Evolutionary conservation across 2,329 filamentous ascomycete species (phyloP).

Genomic region (Colletotrichum paranaense): DNA sequence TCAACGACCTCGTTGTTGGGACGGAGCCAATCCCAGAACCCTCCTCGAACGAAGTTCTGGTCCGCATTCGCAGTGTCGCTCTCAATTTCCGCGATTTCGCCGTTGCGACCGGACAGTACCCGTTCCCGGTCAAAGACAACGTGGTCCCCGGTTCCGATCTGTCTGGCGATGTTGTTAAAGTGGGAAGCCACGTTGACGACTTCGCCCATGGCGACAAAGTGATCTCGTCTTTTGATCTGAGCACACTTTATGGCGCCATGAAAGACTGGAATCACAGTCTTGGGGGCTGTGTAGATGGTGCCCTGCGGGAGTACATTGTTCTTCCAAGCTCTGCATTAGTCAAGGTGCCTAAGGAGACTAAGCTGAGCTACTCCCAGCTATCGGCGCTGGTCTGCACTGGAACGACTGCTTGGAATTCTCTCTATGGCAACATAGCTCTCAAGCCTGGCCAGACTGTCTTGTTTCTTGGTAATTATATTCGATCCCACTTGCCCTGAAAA

Average conservation of each 20-base stretch:
- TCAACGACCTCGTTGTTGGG: constrained; percentile 39
- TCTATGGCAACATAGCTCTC: constrained; percentile 54
- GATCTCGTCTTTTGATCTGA: constrained; percentile 40
- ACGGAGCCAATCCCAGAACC: constrained; percentile 42
- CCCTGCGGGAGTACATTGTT: constrained; percentile 53
- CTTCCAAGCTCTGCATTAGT: constrained; percentile 53
- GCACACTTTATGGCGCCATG: constrained; percentile 41
- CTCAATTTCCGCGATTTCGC: constrained; percentile 49
- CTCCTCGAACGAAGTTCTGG: constrained; percentile 42
- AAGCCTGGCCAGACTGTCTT: constrained; percentile 53
- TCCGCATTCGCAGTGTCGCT: constrained; percentile 44
- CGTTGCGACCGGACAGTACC: constrained; percentile 44
- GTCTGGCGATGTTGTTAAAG: constrained; percentile 47
- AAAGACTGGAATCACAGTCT: constrained; percentile 38
- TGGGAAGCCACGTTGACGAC: constrained; percentile 41
- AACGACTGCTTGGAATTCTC: constrained; percentile 59
- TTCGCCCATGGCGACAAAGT: constrained; percentile 47
- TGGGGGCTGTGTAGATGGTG: constrained; percentile 49
- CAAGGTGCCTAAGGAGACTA: constrained; percentile 49
- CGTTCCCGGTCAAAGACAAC: constrained; percentile 44
- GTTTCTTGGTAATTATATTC: constrained; percentile 42
- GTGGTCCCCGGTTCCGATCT: constrained; percentile 50
- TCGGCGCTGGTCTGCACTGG: constrained; percentile 56
- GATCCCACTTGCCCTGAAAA: too few species aligned
- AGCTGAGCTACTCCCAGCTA: constrained; percentile 48